Conservation (phyloP, 176 grass and related monocot species). For the Oryza punctata region DNA sequence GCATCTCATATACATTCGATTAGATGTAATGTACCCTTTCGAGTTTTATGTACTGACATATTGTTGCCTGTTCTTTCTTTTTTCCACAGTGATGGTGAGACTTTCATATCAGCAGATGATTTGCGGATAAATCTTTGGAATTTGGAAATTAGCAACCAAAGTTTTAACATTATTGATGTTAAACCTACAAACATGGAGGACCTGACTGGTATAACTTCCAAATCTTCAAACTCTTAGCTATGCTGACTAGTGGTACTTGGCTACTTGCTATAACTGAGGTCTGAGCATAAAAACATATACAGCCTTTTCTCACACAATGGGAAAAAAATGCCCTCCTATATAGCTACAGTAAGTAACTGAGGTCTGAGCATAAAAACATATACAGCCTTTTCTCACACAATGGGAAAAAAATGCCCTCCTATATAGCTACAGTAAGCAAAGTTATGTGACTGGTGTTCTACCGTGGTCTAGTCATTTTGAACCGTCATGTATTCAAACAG, state of each 20-base stretch:
- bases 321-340: neutral
- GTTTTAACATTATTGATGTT: slow-evolving; percentile 93
- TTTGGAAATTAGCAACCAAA: slow-evolving; percentile 87
- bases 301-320: neutral
- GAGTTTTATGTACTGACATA: slow-evolving; percentile 46
- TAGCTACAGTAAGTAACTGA: neutral
- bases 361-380: slow-evolving; percentile 12
- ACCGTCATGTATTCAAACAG: slow-evolving; percentile 2
- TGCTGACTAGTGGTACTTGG: neutral
- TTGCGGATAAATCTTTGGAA: slow-evolving; percentile 96
- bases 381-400: slow-evolving; percentile 13
- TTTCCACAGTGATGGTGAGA: slow-evolving; percentile 67
- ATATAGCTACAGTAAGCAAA: neutral
- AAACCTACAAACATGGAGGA: slow-evolving; percentile 96
- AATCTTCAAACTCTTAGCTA: slow-evolving; percentile 27
- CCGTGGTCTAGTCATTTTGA: neutral
- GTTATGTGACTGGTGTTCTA: neutral
- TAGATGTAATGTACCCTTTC: slow-evolving; percentile 21
- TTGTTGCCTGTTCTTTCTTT: slow-evolving; percentile 26
- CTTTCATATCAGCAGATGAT: slow-evolving; percentile 94
- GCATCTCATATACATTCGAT: slow-evolving; percentile 8
- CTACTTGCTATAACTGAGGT: slow-evolving; percentile 10
- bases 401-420: neutral
- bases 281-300: slow-evolving; percentile 9
- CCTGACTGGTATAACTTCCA: slow-evolving; percentile 69